Conservation (phyloP, 352 stramenopile genomes). For the Aphanomyces astaci region DNA sequence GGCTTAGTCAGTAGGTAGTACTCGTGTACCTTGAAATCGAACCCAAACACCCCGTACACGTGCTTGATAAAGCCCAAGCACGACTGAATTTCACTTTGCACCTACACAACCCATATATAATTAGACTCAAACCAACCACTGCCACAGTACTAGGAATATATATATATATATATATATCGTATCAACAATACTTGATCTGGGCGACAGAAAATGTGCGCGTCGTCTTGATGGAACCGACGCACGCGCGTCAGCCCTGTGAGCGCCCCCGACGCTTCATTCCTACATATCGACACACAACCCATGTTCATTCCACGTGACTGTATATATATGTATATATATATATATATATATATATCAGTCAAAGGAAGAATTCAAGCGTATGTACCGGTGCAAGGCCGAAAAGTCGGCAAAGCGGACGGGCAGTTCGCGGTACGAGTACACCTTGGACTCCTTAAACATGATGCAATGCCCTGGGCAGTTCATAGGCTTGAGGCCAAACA, state of each 20-base stretch:
- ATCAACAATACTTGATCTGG: constrained; percentile 46
- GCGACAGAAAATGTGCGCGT: constrained; percentile 97
- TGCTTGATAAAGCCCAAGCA: constrained; percentile 92
- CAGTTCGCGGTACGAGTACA: constrained; percentile 94
- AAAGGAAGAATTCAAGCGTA: not conserved
- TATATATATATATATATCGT: no score
- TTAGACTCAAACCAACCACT: no score
- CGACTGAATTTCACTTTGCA: constrained; percentile 92
- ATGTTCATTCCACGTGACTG: no score
- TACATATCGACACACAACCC: constrained; percentile 24
- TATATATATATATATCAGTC: no score
- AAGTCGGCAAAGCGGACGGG: constrained; percentile 93
- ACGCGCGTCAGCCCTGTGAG: constrained; percentile 95
- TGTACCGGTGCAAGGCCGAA: constrained; percentile 85
- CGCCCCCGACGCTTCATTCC: constrained; percentile 93
- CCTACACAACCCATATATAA: constrained; percentile 40
- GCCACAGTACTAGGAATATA: no score
- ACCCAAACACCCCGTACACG: constrained; percentile 93
- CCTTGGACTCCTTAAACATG: constrained; percentile 91
- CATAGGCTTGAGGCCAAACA: constrained; percentile 98
- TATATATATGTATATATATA: no score
- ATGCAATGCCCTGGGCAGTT: constrained; percentile 98
- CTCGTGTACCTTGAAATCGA: constrained; percentile 91
- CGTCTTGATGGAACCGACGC: constrained; percentile 97
- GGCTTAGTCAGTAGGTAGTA: no score